A percentile compares a stretch with the other conserved stretches of the same genome.
phyloP scores from a whole-genome alignment of 257 asterid genomes.

The Gentiana straminea region DNA sequence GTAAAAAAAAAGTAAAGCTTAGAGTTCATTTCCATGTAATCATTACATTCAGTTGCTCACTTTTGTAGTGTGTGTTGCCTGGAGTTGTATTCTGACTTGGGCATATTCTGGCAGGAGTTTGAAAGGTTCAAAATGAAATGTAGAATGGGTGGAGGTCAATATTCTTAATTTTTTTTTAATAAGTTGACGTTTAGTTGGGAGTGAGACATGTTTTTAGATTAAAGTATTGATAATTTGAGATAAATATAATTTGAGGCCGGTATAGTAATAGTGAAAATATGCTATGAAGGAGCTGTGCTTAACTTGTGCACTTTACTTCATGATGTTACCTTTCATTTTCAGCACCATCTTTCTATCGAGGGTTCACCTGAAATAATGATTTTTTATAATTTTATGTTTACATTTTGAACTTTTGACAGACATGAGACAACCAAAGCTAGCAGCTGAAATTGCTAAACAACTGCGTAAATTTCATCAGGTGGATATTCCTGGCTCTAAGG shows the following conservation, averaged over 20 bases:
- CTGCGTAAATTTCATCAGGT: conserved; percentile 78
- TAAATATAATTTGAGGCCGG: neutral
- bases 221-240: neutral
- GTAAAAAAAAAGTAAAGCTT: neutral
- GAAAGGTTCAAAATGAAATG: too few species aligned
- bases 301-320: neutral
- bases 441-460: conserved; percentile 79
- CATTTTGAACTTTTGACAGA: conserved; percentile 32
- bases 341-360: neutral
- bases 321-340: neutral
- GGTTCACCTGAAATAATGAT: neutral
- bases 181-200: too few species aligned
- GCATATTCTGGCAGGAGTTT: neutral
- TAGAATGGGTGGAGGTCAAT: neutral
- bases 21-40: neutral
- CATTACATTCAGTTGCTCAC: neutral
- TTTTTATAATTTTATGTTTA: neutral
- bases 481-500: conserved; percentile 78
- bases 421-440: conserved; percentile 67
- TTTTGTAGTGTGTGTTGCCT: neutral
- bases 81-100: neutral
- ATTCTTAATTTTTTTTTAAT: too few species aligned
- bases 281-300: neutral
- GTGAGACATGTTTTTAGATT: too few species aligned
- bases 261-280: neutral